These are phyloP conservation scores for Plectranthus barbatus DNA, from an alignment of 257 asterid genomes.

Conservation along the genomic window DNA sequence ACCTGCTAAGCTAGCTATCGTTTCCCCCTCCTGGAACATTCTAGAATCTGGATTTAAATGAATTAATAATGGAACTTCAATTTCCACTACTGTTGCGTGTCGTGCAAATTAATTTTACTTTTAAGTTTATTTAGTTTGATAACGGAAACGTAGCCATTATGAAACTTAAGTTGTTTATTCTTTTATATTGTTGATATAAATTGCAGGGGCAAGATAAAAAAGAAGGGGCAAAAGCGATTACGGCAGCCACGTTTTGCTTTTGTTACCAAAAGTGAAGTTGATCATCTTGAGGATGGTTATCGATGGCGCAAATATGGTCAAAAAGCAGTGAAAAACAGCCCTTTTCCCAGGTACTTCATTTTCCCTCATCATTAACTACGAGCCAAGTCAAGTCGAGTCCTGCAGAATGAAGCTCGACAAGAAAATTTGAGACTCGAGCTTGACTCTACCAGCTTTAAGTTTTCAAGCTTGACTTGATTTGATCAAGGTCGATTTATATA, in stretches of 20 bases:
- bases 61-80: no score
- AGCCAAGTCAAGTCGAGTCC: no score
- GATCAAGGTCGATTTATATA: no score
- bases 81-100: no score
- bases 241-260: constrained; percentile 72
- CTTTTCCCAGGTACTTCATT: constrained; percentile 50
- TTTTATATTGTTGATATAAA: background rate
- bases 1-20: background rate
- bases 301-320: constrained; percentile 94
- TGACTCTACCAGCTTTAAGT: no score
- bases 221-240: constrained; percentile 56
- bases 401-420: no score
- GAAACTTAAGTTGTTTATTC: no score
- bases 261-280: constrained; percentile 82
- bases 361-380: background rate
- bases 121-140: background rate
- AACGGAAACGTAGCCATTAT: no score
- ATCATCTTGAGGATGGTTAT: constrained; percentile 87
- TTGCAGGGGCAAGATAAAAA: constrained; percentile 57
- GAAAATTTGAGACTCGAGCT: no score
- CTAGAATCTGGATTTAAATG: background rate
- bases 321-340: constrained; percentile 78
- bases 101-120: no score
- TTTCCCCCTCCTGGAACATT: background rate
- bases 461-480: no score